Conservation (phyloP, 23 red algal species). For the Pyropia yezoensis region DNA sequence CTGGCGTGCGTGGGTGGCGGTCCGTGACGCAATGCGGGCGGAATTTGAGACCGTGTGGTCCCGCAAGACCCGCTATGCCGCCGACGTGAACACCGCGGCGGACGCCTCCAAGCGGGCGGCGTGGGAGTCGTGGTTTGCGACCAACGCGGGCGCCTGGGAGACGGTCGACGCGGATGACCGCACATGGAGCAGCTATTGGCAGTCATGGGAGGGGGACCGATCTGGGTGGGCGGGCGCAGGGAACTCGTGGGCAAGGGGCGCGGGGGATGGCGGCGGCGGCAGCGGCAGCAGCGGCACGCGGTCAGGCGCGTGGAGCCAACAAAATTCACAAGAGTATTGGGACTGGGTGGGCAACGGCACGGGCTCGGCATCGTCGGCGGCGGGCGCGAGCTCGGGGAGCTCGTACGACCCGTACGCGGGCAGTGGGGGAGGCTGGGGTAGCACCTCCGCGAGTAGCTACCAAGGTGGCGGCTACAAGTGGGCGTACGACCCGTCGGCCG, state of each 20-base stretch:
- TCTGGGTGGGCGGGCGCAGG: not conserved
- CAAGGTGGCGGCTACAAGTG: constrained; percentile 39
- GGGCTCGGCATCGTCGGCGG: not conserved
- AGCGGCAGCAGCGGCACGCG: not conserved
- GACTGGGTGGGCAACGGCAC: constrained; percentile 38
- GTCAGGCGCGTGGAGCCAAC: constrained; percentile 26
- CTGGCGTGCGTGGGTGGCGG: constrained; percentile 40
- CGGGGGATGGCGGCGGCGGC: not conserved
- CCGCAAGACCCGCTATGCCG: constrained; percentile 6
- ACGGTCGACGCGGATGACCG: constrained; percentile 37
- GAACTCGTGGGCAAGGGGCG: constrained; percentile 5
- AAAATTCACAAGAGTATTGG: constrained; percentile 39
- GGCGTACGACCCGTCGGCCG: constrained; percentile 7
- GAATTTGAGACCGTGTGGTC: constrained; percentile 53
- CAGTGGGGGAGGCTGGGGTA: not conserved
- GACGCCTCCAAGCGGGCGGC: constrained; percentile 30
- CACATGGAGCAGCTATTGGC: constrained; percentile 56
- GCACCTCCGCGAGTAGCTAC: constrained; percentile 12
- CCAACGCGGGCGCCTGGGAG: constrained; percentile 54
- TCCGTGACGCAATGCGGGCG: constrained; percentile 40
- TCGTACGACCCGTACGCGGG: constrained; percentile 1
- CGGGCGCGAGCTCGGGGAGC: not conserved
- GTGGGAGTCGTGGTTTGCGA: constrained; percentile 62
- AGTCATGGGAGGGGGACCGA: constrained; percentile 18
- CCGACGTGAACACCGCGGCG: constrained; percentile 9